Conservation (phyloP, 1,284 basidiomycete genomes). For the Schizophyllum amplum region DNA sequence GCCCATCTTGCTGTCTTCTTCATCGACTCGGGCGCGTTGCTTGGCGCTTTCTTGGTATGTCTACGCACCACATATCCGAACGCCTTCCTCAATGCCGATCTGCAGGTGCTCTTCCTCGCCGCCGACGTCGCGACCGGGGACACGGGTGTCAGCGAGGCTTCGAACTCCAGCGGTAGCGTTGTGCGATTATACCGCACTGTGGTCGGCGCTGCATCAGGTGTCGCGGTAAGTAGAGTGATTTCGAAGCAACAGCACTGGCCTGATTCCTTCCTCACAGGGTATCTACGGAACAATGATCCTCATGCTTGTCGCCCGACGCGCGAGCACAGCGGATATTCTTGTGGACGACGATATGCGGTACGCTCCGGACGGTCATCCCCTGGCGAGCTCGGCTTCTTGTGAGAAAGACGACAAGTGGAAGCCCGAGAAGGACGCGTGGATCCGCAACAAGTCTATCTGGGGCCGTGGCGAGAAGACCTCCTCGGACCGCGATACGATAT, state of each 20-base stretch:
- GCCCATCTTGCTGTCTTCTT: not conserved
- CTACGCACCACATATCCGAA: too few relatives aligned
- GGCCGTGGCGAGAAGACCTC: not conserved
- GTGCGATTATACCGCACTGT: not conserved
- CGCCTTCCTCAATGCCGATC: not conserved
- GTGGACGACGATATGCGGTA: not conserved
- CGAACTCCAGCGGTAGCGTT: too few relatives aligned
- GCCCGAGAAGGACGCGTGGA: not conserved
- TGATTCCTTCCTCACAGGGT: too few relatives aligned
- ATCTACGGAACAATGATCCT: not conserved
- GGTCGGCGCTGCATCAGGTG: not conserved
- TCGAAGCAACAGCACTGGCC: too few relatives aligned
- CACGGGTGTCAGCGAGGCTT: not conserved
- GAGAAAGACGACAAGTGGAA: not conserved
- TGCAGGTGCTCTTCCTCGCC: not conserved
- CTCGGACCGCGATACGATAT: not conserved
- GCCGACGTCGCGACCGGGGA: not conserved
- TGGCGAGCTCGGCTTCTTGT: not conserved
- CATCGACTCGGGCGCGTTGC: not conserved
- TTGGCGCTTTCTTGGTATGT: not conserved
- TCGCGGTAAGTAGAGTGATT: not conserved
- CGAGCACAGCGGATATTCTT: not conserved
- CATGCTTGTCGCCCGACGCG: not conserved
- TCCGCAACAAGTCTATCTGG: too few relatives aligned
- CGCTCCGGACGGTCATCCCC: not conserved